These are phyloP conservation scores for Sedum album DNA, from an alignment of 164 flowering plant species.

Conservation along the genomic window DNA sequence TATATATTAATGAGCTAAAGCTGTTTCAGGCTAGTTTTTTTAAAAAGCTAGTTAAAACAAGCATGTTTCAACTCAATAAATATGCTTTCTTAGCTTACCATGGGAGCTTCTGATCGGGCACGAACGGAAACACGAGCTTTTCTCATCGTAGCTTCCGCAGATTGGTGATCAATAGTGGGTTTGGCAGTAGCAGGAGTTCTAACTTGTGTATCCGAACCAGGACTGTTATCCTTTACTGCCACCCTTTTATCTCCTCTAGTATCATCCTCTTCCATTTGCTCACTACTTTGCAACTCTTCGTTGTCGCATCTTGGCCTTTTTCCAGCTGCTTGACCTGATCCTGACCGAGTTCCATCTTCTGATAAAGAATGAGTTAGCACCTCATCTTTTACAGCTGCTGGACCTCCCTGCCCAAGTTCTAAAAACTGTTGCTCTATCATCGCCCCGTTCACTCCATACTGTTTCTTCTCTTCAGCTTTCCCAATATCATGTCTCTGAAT, in stretches of 20 bases:
- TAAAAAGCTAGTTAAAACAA: neutral
- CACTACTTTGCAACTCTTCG: constrained; percentile 1
- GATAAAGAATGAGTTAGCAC: constrained; percentile 11
- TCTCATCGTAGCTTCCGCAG: constrained; percentile 18
- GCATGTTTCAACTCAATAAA: neutral
- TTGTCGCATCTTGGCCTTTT: neutral
- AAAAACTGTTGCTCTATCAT: constrained; percentile 12
- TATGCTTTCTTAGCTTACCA: constrained; percentile 25
- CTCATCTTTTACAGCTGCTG: constrained; percentile 8
- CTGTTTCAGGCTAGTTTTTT: too few species aligned
- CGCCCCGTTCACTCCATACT: neutral
- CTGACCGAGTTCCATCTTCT: constrained; percentile 2
- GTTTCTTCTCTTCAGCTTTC: neutral
- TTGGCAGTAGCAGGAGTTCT: constrained; percentile 10
- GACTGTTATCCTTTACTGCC: neutral
- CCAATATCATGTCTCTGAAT: neutral
- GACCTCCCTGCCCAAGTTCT: constrained; percentile 14
- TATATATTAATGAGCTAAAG: neutral
- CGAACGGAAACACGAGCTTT: constrained; percentile 75
- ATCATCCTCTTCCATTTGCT: neutral
- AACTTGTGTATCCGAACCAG: constrained; percentile 5
- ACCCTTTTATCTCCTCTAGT: neutral
- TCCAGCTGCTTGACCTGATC: constrained; percentile 1
- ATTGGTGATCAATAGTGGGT: constrained; percentile 15
- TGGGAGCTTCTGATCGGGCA: constrained; percentile 69